Conservation (phyloP, 129 eudicot genomes). For the Calendula officinalis region DNA sequence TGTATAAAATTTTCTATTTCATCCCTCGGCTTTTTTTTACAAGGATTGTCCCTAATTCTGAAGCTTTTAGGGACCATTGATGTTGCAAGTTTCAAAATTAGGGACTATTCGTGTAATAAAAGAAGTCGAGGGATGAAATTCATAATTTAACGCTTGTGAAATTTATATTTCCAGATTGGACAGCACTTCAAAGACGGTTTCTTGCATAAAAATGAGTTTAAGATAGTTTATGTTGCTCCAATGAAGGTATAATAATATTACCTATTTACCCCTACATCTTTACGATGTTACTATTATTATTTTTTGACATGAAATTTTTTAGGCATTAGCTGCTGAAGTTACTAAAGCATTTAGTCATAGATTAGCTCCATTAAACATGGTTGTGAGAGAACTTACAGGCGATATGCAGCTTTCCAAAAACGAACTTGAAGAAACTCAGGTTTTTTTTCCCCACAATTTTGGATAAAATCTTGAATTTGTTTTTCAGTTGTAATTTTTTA, state of each 20-base stretch:
- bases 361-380: conserved; percentile 78
- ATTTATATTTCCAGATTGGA: conserved; percentile 53
- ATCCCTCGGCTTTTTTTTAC: too few relatives aligned
- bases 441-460: conserved; percentile 26
- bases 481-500: conserved; percentile 5
- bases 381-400: conserved; percentile 95
- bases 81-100: too few relatives aligned
- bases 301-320: conserved; percentile 19
- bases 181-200: conserved; percentile 95
- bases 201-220: conserved; percentile 93
- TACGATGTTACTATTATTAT: conserved; percentile 22
- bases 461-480: conserved; percentile 9
- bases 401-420: conserved; percentile 94
- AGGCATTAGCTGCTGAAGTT: conserved; percentile 99
- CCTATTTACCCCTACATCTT: not conserved
- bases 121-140: too few relatives aligned
- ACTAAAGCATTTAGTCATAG: conserved; percentile 88
- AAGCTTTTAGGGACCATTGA: too few relatives aligned
- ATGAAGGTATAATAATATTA: conserved; percentile 71
- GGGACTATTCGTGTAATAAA: too few relatives aligned
- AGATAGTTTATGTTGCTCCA: conserved; percentile 98
- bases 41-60: too few relatives aligned
- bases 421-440: conserved; percentile 99
- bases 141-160: not conserved
- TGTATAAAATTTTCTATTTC: not conserved